Conservation (phyloP, 768 basidiomycete genomes). For the Brasilioporus rufonigricans region DNA sequence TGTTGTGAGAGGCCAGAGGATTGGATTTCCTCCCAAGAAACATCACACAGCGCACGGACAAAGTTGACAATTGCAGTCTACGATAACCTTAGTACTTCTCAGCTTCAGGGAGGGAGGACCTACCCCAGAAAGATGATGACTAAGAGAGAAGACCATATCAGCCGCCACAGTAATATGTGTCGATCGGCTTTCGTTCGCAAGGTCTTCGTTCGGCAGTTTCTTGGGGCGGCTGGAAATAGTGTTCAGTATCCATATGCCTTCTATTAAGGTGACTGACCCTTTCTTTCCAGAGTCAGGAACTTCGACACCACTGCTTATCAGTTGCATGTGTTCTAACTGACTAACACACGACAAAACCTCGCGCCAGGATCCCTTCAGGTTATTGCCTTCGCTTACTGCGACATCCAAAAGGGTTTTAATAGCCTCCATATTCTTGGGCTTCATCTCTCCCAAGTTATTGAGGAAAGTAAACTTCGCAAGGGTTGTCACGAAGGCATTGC, state of each 20-base stretch:
- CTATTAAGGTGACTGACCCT: conserved; percentile 52
- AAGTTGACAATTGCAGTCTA: conserved; percentile 98
- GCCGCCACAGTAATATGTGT: conserved; percentile 98
- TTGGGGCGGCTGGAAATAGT: conserved; percentile 37
- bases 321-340: conserved; percentile 97
- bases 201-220: conserved; percentile 83
- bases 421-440: conserved; percentile 98
- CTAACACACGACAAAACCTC: conserved; percentile 97
- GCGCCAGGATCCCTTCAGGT: conserved; percentile 93
- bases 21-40: conserved; percentile 99
- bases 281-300: conserved; percentile 74
- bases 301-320: conserved; percentile 90
- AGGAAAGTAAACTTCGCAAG: conserved; percentile 96
- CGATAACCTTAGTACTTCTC: conserved; percentile 7
- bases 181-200: conserved; percentile 95
- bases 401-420: conserved; percentile 94
- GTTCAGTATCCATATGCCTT: conserved; percentile 6
- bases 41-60: conserved; percentile 91
- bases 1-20: conserved; percentile 93
- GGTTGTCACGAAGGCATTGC: conserved; percentile 98
- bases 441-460: conserved; percentile 98
- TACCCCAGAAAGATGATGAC: conserved; percentile 93
- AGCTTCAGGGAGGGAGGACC: conserved; percentile 29
- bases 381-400: conserved; percentile 95
- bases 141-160: conserved; percentile 98